phyloP scores from a whole-genome alignment of 2,329 filamentous ascomycete genomes.

The Tolypocladium tundrense region DNA sequence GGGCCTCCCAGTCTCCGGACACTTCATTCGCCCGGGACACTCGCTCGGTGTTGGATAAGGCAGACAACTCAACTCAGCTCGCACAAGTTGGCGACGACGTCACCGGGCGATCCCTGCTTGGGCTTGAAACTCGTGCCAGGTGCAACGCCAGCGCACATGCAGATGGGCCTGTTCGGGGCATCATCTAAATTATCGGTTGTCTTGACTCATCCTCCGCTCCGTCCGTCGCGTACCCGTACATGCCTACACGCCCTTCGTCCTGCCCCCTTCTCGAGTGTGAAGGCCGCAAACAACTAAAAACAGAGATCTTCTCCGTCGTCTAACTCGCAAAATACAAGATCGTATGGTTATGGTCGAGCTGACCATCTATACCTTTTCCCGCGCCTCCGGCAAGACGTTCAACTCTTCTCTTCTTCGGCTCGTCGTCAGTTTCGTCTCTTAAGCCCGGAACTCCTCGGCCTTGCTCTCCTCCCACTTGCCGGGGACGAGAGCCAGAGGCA shows the following conservation, averaged over 20 bases:
- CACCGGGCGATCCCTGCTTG: not conserved
- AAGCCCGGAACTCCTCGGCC: constrained; percentile 50
- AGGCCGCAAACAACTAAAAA: not conserved
- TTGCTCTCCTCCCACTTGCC: constrained; percentile 54
- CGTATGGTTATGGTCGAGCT: constrained; percentile 11
- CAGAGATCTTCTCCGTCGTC: constrained; percentile 12
- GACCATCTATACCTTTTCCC: constrained; percentile 8
- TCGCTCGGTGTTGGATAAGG: not conserved
- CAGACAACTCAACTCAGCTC: not conserved
- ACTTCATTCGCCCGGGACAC: not conserved
- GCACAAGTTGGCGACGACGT: not conserved
- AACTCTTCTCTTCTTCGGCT: not conserved
- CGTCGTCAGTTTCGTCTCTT: constrained; percentile 13
- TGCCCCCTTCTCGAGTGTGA: not conserved
- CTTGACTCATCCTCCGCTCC: not conserved
- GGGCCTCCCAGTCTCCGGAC: not conserved
- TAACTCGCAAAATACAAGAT: constrained; percentile 25
- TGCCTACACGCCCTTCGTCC: not conserved
- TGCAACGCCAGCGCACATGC: not conserved
- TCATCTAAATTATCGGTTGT: constrained; percentile 1
- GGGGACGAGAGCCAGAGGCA: constrained; percentile 73
- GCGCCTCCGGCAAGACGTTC: not conserved
- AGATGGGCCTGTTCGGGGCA: not conserved
- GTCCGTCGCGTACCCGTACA: constrained; percentile 2
- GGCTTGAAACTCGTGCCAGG: not conserved